These are phyloP conservation scores for Tylopilus felleus DNA, from an alignment of 768 basidiomycete genomes.

Conservation along the genomic window DNA sequence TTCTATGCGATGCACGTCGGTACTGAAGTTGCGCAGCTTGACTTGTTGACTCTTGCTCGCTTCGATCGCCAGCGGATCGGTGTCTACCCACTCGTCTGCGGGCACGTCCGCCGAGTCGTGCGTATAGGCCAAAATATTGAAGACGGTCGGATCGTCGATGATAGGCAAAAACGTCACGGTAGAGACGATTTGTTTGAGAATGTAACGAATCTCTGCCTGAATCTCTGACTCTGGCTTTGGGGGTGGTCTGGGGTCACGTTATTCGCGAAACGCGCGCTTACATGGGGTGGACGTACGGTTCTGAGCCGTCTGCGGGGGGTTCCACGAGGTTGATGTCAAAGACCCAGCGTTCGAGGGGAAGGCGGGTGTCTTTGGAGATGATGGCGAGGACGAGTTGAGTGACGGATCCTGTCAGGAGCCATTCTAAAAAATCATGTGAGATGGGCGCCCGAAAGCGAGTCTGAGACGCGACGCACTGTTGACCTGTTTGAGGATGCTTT, in stretches of 20 bases:
- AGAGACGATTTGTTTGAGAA: conserved; percentile 96
- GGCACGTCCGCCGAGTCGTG: conserved; percentile 89
- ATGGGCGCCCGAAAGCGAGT: background rate
- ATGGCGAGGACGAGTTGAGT: conserved; percentile 94
- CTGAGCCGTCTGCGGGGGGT: conserved; percentile 46
- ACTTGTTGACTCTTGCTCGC: conserved; percentile 91
- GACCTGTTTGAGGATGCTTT: conserved; percentile 86
- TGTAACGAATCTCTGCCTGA: conserved; percentile 95
- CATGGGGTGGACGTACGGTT: conserved; percentile 42
- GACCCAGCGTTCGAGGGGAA: conserved; percentile 95
- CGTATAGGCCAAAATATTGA: conserved; percentile 97
- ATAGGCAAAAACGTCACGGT: conserved; percentile 96
- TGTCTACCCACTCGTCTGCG: conserved; percentile 93
- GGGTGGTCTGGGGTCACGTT: conserved; percentile 39
- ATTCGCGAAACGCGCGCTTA: no score
- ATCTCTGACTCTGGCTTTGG: conserved; percentile 84
- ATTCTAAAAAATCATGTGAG: conserved; percentile 50
- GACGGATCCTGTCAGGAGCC: conserved; percentile 90
- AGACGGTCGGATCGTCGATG: conserved; percentile 91
- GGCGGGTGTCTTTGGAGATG: conserved; percentile 89
- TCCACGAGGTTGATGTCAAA: conserved; percentile 91
- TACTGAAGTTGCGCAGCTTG: conserved; percentile 94
- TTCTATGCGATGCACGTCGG: conserved; percentile 96
- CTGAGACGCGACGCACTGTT: conserved; percentile 58
- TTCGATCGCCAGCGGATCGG: conserved; percentile 89